Percentiles rank a stretch among this genome's conserved stretches.
Evolutionary conservation across 345 rosid genomes (phyloP).

Genomic region (Eucalyptus grandis): DNA sequence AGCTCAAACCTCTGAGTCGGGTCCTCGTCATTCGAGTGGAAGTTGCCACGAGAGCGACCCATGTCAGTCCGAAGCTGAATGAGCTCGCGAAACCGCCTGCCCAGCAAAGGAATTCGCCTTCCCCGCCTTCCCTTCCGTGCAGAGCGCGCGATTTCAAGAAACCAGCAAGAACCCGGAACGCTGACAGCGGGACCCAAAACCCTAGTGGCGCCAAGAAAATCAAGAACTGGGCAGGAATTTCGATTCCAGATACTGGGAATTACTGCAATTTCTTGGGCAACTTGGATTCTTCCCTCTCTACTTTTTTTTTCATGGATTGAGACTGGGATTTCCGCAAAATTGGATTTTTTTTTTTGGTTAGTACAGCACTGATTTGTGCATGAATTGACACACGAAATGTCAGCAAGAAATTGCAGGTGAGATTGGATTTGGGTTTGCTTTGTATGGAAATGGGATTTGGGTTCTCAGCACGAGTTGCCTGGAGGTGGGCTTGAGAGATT

Average conservation of each 20-base stretch:
- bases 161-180: not conserved
- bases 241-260: not conserved
- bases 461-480: not conserved
- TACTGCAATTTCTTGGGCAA: not conserved
- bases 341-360: not conserved
- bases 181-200: not conserved
- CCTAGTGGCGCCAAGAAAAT: not conserved
- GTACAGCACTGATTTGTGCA: not conserved
- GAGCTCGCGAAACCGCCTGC: not conserved
- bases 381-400: not conserved
- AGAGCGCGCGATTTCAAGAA: not conserved
- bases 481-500: not conserved
- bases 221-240: not conserved
- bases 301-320: not conserved
- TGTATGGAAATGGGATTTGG: not conserved
- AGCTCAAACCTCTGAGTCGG: conserved; percentile 71
- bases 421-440: not conserved
- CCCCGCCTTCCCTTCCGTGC: not conserved
- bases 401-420: not conserved
- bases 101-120: not conserved
- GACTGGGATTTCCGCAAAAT: not conserved
- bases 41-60: conserved; percentile 98
- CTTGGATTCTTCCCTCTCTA: not conserved
- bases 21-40: conserved; percentile 78
- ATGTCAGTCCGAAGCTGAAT: conserved; percentile 14